Conservation (phyloP, 2,329 filamentous ascomycete genomes). For the Ceratocystis alfenasii region DNA sequence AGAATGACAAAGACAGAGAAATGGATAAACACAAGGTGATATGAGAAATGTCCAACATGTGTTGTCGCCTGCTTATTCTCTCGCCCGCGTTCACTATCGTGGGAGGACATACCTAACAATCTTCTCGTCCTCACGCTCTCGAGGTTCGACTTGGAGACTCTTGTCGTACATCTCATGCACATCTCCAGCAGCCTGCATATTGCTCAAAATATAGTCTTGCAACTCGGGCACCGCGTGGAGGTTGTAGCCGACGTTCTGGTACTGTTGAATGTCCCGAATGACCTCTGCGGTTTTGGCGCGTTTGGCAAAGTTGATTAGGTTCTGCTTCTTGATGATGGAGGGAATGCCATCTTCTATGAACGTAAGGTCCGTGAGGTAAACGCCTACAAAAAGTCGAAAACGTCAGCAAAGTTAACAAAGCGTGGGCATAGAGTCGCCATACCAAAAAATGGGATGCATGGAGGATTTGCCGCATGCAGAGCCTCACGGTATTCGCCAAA, state of each 20-base stretch:
- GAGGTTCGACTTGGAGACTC: conserved; percentile 82
- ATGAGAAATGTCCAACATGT: not conserved
- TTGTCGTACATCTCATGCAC: conserved; percentile 99
- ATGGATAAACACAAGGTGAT: not conserved
- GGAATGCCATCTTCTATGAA: conserved; percentile 99
- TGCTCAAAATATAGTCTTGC: conserved; percentile 91
- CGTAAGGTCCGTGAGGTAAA: conserved; percentile 92
- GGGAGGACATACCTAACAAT: conserved; percentile 73
- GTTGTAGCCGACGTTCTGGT: conserved; percentile 93
- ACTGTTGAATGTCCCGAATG: conserved; percentile 96
- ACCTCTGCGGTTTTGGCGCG: conserved; percentile 95
- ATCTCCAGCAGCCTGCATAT: conserved; percentile 89
- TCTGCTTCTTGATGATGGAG: conserved; percentile 88
- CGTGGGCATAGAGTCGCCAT: conserved; percentile 28
- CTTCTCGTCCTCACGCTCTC: conserved; percentile 97
- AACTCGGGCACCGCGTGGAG: conserved; percentile 80
- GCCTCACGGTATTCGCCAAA: conserved; percentile 94
- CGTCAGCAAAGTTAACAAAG: not conserved
- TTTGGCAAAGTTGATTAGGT: conserved; percentile 97
- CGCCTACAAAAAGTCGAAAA: conserved; percentile 43
- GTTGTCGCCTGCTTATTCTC: conserved; percentile 1
- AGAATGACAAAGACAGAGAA: not conserved
- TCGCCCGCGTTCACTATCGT: conserved; percentile 12
- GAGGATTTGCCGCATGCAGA: conserved; percentile 82
- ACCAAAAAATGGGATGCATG: conserved; percentile 98